Evolutionary conservation across 768 basidiomycete genomes (phyloP).

Genomic region (Collybia sordida): DNA sequence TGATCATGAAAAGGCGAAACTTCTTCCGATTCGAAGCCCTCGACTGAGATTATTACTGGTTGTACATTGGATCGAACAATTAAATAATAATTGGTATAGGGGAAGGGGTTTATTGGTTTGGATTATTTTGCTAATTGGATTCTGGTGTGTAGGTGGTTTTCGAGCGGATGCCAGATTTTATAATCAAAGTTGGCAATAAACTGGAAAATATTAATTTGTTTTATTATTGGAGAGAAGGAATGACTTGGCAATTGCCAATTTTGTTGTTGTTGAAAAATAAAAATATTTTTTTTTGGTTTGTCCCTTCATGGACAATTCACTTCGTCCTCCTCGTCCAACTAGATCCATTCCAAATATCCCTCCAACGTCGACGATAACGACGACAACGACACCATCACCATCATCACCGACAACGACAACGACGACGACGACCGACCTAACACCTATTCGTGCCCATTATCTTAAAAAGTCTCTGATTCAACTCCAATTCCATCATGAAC

Average conservation of each 20-base stretch:
- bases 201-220: no score
- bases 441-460: conserved; percentile 93
- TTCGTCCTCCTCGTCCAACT: conserved; percentile 15
- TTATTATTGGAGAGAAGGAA: no score
- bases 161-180: conserved; percentile 62
- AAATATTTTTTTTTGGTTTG: no score
- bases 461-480: conserved; percentile 94
- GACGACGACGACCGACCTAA: conserved; percentile 42
- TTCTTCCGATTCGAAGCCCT: conserved; percentile 78
- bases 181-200: conserved; percentile 11
- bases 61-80: conserved; percentile 90
- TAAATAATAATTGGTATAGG: conserved; percentile 52
- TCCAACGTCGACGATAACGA: conserved; percentile 2
- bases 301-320: background rate
- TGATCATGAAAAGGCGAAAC: conserved; percentile 83
- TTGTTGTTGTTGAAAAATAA: no score
- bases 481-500: conserved; percentile 82
- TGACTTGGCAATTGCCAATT: no score
- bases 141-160: conserved; percentile 64
- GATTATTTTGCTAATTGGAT: conserved; percentile 25
- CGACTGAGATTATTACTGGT: conserved; percentile 81
- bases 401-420: background rate
- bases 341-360: conserved; percentile 14
- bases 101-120: conserved; percentile 18
- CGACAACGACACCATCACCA: background rate